phyloP scores from a whole-genome alignment of 495 filamentous ascomycete genomes.

The Aspergillus affinis region DNA sequence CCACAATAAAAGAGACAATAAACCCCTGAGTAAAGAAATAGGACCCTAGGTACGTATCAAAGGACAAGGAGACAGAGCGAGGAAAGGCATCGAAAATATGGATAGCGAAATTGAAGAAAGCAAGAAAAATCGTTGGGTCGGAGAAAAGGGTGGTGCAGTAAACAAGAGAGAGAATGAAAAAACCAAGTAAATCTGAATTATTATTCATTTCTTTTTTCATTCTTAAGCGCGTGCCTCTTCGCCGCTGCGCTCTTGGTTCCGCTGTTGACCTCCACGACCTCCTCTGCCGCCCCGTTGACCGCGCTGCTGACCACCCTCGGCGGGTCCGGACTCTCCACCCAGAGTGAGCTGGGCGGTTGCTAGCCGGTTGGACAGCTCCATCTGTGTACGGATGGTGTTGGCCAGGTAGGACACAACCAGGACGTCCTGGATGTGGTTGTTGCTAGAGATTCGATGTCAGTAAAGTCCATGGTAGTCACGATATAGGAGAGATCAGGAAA shows the following conservation, averaged over 20 bases:
- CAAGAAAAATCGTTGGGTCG: conserved; percentile 18
- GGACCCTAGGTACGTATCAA: conserved; percentile 15
- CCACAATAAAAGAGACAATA: conserved; percentile 9
- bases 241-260: conserved; percentile 25
- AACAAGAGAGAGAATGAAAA: conserved; percentile 22
- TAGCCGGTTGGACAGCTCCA: conserved; percentile 91
- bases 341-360: conserved; percentile 79
- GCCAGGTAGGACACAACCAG: conserved; percentile 94
- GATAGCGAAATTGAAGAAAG: conserved; percentile 13
- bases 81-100: conserved; percentile 6
- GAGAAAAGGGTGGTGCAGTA: conserved; percentile 22
- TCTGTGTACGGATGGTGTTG: conserved; percentile 98
- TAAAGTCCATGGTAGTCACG: conserved; percentile 5
- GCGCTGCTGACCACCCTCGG: conserved; percentile 37
- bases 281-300: conserved; percentile 51
- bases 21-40: conserved; percentile 8
- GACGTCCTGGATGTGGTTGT: conserved; percentile 98
- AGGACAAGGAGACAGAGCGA: conserved; percentile 5
- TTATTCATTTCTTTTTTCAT: conserved; percentile 16
- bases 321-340: conserved; percentile 46
- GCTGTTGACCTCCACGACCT: conserved; percentile 48
- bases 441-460: conserved; percentile 51
- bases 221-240: conserved; percentile 47
- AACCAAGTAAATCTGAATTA: conserved; percentile 26
- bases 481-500: conserved; percentile 19